Conservation (phyloP, 768 basidiomycete species). For the Pisolithus tinctorius region DNA sequence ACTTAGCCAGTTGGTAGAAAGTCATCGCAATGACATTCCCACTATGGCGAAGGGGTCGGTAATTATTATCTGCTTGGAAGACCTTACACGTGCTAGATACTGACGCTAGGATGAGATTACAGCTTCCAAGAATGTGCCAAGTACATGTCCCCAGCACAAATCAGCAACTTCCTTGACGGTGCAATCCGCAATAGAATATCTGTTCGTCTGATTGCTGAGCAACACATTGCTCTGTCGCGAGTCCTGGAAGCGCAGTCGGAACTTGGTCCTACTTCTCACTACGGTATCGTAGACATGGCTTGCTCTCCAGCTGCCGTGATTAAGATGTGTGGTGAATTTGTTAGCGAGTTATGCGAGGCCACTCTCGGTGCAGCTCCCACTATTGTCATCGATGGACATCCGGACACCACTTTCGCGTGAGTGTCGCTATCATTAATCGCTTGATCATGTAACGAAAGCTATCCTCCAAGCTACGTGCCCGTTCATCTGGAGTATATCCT, state of each 20-base stretch:
- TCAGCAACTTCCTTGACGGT: constrained; percentile 73
- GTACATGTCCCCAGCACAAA: constrained; percentile 78
- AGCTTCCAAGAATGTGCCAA: constrained; percentile 83
- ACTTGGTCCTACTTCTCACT: constrained; percentile 31
- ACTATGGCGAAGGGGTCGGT: constrained; percentile 82
- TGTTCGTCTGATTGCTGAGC: constrained; percentile 83
- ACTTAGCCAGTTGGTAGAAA: constrained; percentile 64
- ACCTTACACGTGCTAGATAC: neutral
- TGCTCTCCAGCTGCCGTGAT: constrained; percentile 74
- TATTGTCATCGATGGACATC: constrained; percentile 64
- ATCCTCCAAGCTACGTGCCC: constrained; percentile 61
- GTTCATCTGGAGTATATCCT: constrained; percentile 89
- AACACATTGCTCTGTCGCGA: constrained; percentile 80
- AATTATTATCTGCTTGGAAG: neutral
- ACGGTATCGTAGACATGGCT: constrained; percentile 69
- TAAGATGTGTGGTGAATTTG: constrained; percentile 75
- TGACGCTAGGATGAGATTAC: neutral
- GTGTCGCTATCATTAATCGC: constrained; percentile 23
- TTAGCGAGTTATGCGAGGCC: constrained; percentile 76
- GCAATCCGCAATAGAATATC: constrained; percentile 85
- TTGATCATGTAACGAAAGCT: constrained; percentile 8
- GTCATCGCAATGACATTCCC: constrained; percentile 84
- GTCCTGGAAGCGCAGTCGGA: constrained; percentile 42
- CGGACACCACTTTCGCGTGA: constrained; percentile 71
- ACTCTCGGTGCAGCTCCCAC: constrained; percentile 68